phyloP scores from a whole-genome alignment of 345 rosid species.

The Eucalyptus tenuipes region DNA sequence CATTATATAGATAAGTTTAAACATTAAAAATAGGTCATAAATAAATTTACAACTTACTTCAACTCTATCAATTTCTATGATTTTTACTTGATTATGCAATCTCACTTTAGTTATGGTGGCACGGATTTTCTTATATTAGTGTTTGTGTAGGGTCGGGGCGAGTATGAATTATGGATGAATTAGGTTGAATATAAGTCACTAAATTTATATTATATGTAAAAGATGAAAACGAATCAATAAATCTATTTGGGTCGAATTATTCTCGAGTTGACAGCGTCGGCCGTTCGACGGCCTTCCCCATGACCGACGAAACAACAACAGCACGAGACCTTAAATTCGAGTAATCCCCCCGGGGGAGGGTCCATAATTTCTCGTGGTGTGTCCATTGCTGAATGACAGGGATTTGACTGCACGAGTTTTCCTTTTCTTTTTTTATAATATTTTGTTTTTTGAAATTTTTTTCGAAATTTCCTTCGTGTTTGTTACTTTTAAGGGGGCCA shows the following conservation, averaged over 20 bases:
- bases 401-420: neutral
- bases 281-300: neutral
- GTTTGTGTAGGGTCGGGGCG: rapidly evolving
- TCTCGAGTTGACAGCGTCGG: no score
- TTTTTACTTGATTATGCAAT: no score
- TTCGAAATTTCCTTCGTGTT: neutral
- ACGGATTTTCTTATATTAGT: neutral
- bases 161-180: no score
- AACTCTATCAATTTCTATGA: no score
- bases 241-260: neutral
- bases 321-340: neutral
- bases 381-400: neutral
- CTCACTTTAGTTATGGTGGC: neutral
- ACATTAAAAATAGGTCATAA: no score
- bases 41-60: no score
- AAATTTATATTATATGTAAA: no score
- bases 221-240: neutral
- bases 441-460: neutral
- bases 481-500: neutral
- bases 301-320: neutral
- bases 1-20: no score
- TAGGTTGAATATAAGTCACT: no score
- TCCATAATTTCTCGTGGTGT: neutral
- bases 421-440: neutral
- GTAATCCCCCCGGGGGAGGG: neutral